Conservation (phyloP, 441 rosid species). For the Arabidopsis lyrata region DNA sequence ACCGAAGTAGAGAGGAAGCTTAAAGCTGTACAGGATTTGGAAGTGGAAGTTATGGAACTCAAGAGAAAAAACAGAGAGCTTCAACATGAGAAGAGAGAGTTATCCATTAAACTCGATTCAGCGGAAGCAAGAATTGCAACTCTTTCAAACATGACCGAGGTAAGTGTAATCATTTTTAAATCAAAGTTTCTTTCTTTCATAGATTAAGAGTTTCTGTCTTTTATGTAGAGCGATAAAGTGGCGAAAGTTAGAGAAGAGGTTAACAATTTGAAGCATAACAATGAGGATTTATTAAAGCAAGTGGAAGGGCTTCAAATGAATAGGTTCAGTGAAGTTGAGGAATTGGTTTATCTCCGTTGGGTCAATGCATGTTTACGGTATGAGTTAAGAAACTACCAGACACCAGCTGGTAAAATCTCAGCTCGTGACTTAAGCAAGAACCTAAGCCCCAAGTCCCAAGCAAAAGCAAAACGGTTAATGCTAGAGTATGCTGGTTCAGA, state of each 20-base stretch:
- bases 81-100: constrained; percentile 91
- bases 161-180: constrained; percentile 40
- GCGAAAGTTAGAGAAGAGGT: constrained; percentile 82
- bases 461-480: constrained; percentile 82
- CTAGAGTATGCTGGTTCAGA: constrained; percentile 95
- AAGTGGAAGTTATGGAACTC: constrained; percentile 88
- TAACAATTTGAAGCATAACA: constrained; percentile 72
- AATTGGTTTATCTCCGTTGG: constrained; percentile 98
- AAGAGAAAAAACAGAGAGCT: constrained; percentile 93
- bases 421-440: constrained; percentile 94
- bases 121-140: constrained; percentile 74
- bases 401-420: constrained; percentile 83
- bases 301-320: constrained; percentile 99
- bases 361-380: constrained; percentile 95
- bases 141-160: constrained; percentile 97
- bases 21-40: constrained; percentile 73
- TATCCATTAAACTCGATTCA: constrained; percentile 79
- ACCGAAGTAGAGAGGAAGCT: constrained; percentile 75
- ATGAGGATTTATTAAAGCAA: constrained; percentile 91
- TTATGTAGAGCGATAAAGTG: constrained; percentile 74
- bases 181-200: constrained; percentile 3
- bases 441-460: constrained; percentile 89
- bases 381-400: constrained; percentile 89
- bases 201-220: neutral
- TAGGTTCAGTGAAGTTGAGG: constrained; percentile 97